Conservation (phyloP, 768 basidiomycete genomes). For the Suillus luteus region DNA sequence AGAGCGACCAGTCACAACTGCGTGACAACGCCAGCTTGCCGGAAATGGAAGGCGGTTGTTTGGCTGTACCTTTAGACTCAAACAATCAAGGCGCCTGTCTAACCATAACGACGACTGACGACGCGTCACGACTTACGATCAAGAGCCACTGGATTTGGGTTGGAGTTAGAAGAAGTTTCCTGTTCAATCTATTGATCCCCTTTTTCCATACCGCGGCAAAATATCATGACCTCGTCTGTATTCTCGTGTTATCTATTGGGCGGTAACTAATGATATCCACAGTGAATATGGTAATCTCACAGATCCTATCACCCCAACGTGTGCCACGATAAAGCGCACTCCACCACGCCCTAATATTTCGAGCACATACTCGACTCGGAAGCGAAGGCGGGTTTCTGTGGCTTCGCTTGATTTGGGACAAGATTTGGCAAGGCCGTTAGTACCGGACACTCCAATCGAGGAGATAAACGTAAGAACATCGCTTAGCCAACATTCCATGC, state of each 20-base stretch:
- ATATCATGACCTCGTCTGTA: slow-evolving; percentile 34
- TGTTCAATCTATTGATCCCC: no score
- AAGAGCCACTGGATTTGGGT: background rate
- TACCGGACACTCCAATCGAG: slow-evolving; percentile 24
- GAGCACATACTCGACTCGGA: slow-evolving; percentile 41
- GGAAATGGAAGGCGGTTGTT: slow-evolving; percentile 24
- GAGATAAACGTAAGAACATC: slow-evolving; percentile 30
- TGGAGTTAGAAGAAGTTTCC: background rate
- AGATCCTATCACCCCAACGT: slow-evolving; percentile 30
- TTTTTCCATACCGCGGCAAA: background rate
- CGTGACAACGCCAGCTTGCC: background rate
- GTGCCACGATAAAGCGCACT: slow-evolving; percentile 38
- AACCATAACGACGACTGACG: background rate
- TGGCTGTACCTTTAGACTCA: slow-evolving; percentile 28
- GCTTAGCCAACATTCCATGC: slow-evolving; percentile 8
- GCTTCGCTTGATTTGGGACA: slow-evolving; percentile 40
- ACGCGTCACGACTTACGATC: slow-evolving; percentile 1
- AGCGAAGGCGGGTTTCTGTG: slow-evolving; percentile 44
- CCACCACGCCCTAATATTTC: slow-evolving; percentile 40
- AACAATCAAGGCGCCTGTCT: slow-evolving; percentile 22
- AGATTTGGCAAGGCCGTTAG: slow-evolving; percentile 29
- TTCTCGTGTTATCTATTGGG: slow-evolving; percentile 6
- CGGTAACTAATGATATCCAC: background rate
- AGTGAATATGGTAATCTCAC: slow-evolving; percentile 20
- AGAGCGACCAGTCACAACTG: background rate